Conservation (phyloP, 495 filamentous ascomycete genomes). For the Elasticomyces elasticus region DNA sequence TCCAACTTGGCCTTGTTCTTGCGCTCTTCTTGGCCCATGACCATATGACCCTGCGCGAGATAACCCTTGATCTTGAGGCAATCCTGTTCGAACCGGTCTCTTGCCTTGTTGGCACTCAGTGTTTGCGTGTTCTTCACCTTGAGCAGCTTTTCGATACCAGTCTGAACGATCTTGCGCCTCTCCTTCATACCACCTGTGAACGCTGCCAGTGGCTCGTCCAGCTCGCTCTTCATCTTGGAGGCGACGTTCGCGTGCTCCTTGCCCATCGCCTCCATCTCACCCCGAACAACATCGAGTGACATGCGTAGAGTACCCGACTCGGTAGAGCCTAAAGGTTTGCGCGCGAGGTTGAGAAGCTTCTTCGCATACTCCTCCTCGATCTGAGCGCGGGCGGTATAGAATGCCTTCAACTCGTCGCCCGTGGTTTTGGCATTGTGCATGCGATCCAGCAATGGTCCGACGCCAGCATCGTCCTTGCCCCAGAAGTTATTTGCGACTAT, state of each 20-base stretch:
- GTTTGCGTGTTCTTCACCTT: conserved; percentile 92
- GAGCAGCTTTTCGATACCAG: conserved; percentile 81
- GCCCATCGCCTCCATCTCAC: conserved; percentile 87
- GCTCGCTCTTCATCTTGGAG: conserved; percentile 84
- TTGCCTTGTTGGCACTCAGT: conserved; percentile 81
- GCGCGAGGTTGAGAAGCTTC: conserved; percentile 74
- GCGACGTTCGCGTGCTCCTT: conserved; percentile 89
- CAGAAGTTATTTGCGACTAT: conserved; percentile 98
- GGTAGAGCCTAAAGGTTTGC: conserved; percentile 81
- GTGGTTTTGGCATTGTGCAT: conserved; percentile 95
- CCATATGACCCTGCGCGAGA: conserved; percentile 97
- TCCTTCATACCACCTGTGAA: conserved; percentile 94
- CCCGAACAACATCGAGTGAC: conserved; percentile 78
- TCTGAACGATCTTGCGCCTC: conserved; percentile 88
- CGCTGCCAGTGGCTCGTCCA: conserved; percentile 89
- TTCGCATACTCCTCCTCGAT: conserved; percentile 98
- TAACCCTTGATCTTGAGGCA: conserved; percentile 98
- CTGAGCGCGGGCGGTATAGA: conserved; percentile 82
- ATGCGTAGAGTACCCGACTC: conserved; percentile 73
- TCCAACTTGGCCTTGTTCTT: conserved; percentile 99
- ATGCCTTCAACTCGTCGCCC: conserved; percentile 84
- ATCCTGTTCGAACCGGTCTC: conserved; percentile 93
- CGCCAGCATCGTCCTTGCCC: conserved; percentile 97
- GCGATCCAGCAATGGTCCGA: conserved; percentile 82
- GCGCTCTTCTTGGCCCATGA: conserved; percentile 97